These are phyloP conservation scores for Auxenochlorella pyrenoidosa DNA, from an alignment of 139 green algal genomes.

Conservation along the genomic window DNA sequence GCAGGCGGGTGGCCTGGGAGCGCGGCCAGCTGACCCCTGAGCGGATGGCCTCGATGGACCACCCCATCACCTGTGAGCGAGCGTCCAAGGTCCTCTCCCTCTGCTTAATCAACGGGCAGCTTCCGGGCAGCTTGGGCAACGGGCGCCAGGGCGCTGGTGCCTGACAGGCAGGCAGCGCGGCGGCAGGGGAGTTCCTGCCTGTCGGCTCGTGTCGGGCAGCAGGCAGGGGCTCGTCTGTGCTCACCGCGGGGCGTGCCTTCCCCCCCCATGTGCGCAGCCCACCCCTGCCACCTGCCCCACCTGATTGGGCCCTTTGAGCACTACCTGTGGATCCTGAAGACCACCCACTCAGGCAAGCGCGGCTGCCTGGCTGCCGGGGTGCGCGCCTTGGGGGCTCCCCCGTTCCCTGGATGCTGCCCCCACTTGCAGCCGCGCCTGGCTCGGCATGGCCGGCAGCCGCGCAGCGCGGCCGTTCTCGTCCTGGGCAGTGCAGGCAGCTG, in stretches of 20 bases:
- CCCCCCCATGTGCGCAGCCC: background rate
- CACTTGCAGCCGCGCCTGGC: too few relatives aligned
- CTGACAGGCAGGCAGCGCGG: background rate
- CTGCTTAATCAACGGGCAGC: too few relatives aligned
- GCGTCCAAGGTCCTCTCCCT: too few relatives aligned
- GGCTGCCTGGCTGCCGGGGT: background rate
- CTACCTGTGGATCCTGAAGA: conserved; percentile 94
- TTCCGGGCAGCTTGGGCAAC: too few relatives aligned
- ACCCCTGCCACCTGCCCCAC: conserved; percentile 88
- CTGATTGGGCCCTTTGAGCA: conserved; percentile 86
- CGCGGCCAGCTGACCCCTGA: conserved; percentile 76
- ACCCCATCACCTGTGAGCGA: conserved; percentile 66
- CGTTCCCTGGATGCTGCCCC: too few relatives aligned
- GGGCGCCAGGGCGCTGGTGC: too few relatives aligned
- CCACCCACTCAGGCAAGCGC: conserved; percentile 65
- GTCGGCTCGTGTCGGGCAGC: too few relatives aligned
- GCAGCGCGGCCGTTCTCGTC: too few relatives aligned
- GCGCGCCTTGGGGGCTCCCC: too few relatives aligned
- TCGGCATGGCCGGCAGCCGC: too few relatives aligned
- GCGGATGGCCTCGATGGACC: conserved; percentile 68
- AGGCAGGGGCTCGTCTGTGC: background rate
- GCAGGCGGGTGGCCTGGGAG: conserved; percentile 79
- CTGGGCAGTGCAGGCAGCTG: too few relatives aligned
- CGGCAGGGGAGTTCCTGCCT: too few relatives aligned
- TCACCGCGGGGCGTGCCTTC: background rate